Conservation (phyloP, 2,329 filamentous ascomycete species). For the Tolypocladium sp. region DNA sequence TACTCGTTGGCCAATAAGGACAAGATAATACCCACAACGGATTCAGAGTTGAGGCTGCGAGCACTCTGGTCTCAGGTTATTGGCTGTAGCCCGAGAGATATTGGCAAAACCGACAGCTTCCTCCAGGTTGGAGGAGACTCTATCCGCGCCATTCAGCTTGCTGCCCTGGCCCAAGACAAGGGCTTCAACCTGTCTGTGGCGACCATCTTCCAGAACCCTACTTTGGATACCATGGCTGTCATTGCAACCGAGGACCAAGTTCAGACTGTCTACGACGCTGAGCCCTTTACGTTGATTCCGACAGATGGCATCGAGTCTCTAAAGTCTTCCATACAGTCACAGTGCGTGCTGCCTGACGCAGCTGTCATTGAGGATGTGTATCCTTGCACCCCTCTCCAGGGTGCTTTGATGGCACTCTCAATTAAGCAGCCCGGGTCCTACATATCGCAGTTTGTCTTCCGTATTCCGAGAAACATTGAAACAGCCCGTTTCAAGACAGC, state of each 20-base stretch:
- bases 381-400: slow-evolving; percentile 28
- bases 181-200: slow-evolving; percentile 10
- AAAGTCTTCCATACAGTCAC: not conserved
- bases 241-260: not conserved
- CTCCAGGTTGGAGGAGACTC: slow-evolving; percentile 20
- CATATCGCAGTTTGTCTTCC: slow-evolving; percentile 17
- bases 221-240: not conserved
- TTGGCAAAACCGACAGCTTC: slow-evolving; percentile 12
- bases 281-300: slow-evolving; percentile 4
- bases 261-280: not conserved
- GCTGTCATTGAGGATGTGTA: slow-evolving; percentile 21
- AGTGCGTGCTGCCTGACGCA: not conserved
- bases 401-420: slow-evolving; percentile 26
- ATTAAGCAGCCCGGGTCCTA: slow-evolving; percentile 22
- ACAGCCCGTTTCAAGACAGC: slow-evolving; percentile 15
- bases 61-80: slow-evolving; percentile 22
- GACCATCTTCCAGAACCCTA: not conserved
- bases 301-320: not conserved
- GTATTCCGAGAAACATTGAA: slow-evolving; percentile 11
- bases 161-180: not conserved
- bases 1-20: not conserved
- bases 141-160: slow-evolving; percentile 6
- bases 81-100: slow-evolving; percentile 10
- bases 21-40: not conserved
- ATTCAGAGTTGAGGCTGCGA: not conserved